These are phyloP conservation scores for Xylariaceae sp. DNA, from an alignment of 2,329 filamentous ascomycete species.

Conservation along the genomic window DNA sequence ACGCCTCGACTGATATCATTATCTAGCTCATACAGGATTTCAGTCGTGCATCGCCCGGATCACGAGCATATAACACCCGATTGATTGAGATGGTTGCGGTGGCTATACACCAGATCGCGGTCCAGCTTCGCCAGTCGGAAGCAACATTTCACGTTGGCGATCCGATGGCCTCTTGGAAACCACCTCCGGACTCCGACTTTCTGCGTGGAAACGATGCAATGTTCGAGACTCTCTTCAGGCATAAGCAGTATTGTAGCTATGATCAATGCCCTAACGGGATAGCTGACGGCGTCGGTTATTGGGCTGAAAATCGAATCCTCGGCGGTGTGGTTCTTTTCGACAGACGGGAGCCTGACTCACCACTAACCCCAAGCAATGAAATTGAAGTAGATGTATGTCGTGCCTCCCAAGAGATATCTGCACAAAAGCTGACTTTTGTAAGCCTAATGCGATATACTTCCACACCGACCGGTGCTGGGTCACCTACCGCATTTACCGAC, in stretches of 20 bases:
- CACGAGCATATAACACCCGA: background rate
- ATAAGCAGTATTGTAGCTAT: constrained; percentile 12
- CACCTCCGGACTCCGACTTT: background rate
- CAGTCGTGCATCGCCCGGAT: background rate
- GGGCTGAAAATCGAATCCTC: constrained; percentile 24
- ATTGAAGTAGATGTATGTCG: background rate
- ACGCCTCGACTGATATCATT: background rate
- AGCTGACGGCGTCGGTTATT: constrained; percentile 26
- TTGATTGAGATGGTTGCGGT: background rate
- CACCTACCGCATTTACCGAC: constrained; percentile 19
- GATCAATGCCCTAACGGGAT: constrained; percentile 23
- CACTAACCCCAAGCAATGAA: background rate
- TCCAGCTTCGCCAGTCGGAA: background rate
- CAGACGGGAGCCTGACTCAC: constrained; percentile 5
- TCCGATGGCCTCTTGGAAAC: background rate
- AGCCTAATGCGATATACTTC: constrained; percentile 11
- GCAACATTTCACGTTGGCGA: background rate
- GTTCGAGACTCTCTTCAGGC: constrained; percentile 16
- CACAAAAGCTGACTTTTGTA: background rate
- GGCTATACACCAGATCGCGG: background rate
- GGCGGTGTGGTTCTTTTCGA: constrained; percentile 28
- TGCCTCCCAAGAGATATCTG: background rate
- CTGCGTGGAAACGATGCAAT: background rate
- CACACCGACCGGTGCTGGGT: constrained; percentile 6
- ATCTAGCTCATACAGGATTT: background rate